These are phyloP conservation scores for Sorghum bicolor DNA, from an alignment of 176 grass and related monocot species.

Conservation along the genomic window DNA sequence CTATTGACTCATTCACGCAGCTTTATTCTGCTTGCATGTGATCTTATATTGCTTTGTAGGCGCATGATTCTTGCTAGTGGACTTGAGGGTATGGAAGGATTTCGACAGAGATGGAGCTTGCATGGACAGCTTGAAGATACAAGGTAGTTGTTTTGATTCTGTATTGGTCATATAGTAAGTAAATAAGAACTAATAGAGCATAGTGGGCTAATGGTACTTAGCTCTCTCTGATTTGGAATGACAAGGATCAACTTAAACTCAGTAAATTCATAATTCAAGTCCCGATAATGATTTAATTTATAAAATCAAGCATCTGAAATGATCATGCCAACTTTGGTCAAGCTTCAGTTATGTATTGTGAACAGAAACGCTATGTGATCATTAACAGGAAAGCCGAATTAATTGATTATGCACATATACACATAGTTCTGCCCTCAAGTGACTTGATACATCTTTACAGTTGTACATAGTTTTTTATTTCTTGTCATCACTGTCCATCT, in stretches of 20 bases:
- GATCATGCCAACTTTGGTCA: background rate
- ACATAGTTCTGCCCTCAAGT: background rate
- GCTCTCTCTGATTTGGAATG: background rate
- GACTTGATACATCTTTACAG: background rate
- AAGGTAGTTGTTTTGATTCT: slow-evolving; percentile 43
- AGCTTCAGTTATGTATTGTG: background rate
- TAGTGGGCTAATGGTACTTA: background rate
- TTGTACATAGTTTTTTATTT: background rate
- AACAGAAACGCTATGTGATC: background rate
- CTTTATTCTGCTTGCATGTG: slow-evolving; percentile 9
- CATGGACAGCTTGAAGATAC: slow-evolving; percentile 66
- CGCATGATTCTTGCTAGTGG: slow-evolving; percentile 77
- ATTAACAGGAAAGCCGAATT: background rate
- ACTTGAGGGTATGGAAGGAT: slow-evolving; percentile 78
- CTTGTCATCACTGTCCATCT: background rate
- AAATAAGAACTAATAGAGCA: slow-evolving; percentile 2
- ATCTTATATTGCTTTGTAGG: slow-evolving; percentile 39
- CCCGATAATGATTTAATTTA: background rate
- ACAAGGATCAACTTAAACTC: background rate
- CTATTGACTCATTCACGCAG: slow-evolving; percentile 7
- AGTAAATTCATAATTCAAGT: background rate
- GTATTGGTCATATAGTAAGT: background rate
- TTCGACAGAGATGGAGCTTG: slow-evolving; percentile 84
- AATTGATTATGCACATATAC: background rate
- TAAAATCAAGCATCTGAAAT: background rate